Base-by-base conservation (phyloP, 176 grass and related monocot species). In the Saccharum spontaneum region DNA sequence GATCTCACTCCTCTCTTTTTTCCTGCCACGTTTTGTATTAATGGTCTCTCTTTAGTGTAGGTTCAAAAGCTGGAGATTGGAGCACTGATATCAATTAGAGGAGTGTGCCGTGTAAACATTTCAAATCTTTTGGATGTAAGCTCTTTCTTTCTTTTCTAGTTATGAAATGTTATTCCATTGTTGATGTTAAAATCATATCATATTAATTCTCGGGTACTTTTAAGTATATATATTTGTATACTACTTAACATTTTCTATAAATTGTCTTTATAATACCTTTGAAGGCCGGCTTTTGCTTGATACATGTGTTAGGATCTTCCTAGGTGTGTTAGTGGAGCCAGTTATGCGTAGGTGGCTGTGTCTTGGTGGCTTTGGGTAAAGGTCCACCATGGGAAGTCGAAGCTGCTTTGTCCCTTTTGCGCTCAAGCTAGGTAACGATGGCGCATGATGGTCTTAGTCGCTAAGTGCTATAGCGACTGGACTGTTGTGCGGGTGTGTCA, bases 21-120 rank as follows among this genome's bases (percentile, higher is more conserved):
- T 88, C 74, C 34, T 80, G 31, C 79, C 14, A 79, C 28, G 5
- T 62, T 87, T 79, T 90, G 16, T 87, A 49, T 79, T 41, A 55
- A 71, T 86, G 80, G 54, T 88, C 66, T 83, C 37, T 77, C 81
- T 84, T 79, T 94, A 87, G 70, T 87, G 71, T 91, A 98, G 96
- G 87, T 95, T 75, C 73, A 98, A 83, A 93, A 88, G 82, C 63
- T 98, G 78, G 89, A 94, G 46, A 83, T 90, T 89, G 96, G 96
- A 94, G 48, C 91, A 81, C 67, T 92, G 75, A 86, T 98, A 67
- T 90, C 89, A 70, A 94, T 98, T 83, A 89, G 96, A 90, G 96
- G 96, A 44, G 84, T 95, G 60, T 85, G 96, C 57, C 93, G 93
- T 75, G 96, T 98, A 38, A 91, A 86, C 69, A 94, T 95, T 82